Evolutionary conservation across 345 rosid genomes (phyloP).

Genomic region (Cardamine chenopodiifolia): DNA sequence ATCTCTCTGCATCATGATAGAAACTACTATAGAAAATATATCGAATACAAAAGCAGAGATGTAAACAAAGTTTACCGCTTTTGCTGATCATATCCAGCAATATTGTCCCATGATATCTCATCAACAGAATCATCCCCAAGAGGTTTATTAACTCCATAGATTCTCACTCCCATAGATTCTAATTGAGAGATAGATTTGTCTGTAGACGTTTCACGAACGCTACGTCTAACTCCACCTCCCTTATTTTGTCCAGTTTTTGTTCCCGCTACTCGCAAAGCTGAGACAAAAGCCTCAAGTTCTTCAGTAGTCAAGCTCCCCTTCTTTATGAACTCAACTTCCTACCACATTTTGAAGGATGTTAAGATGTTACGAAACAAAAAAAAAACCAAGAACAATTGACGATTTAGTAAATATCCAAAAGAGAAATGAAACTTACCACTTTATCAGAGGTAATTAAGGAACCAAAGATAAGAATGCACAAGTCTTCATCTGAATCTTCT

Average conservation of each 20-base stretch:
- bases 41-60: neutral
- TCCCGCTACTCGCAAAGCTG: slow-evolving; percentile 69
- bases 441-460: slow-evolving; percentile 76
- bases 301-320: slow-evolving; percentile 66
- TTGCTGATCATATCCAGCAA: slow-evolving; percentile 91
- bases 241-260: slow-evolving; percentile 50
- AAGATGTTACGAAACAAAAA: neutral
- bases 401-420: slow-evolving; percentile 1
- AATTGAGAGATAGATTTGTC: slow-evolving; percentile 62
- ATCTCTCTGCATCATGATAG: slow-evolving; percentile 63
- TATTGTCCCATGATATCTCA: slow-evolving; percentile 85
- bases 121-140: slow-evolving; percentile 44
- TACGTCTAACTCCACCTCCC: slow-evolving; percentile 45
- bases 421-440: slow-evolving; percentile 54
- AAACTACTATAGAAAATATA: neutral
- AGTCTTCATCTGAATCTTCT: slow-evolving; percentile 52
- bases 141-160: slow-evolving; percentile 73
- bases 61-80: slow-evolving; percentile 47
- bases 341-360: slow-evolving; percentile 23
- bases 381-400: neutral
- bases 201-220: slow-evolving; percentile 43
- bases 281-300: slow-evolving; percentile 90
- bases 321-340: slow-evolving; percentile 95
- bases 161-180: slow-evolving; percentile 81
- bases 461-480: slow-evolving; percentile 76